Percentiles rank a stretch among this genome's conserved stretches.
These are phyloP conservation scores for Eucalyptus tenuipes DNA, from an alignment of 345 rosid genomes.

Conservation along the genomic window DNA sequence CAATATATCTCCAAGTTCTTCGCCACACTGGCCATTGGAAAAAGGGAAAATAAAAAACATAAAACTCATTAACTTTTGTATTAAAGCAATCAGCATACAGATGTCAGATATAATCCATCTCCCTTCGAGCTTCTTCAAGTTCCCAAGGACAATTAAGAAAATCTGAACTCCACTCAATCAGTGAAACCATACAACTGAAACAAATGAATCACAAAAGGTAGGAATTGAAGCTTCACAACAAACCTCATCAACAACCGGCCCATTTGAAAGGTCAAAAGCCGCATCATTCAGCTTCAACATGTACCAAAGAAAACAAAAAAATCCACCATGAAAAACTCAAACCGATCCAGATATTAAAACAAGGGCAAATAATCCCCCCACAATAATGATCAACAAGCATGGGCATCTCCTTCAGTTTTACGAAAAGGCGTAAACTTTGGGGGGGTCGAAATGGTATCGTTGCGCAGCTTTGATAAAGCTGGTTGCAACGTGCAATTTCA, in stretches of 20 bases:
- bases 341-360: neutral
- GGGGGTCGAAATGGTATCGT: neutral
- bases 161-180: neutral
- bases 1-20: slow-evolving; percentile 63
- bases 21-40: slow-evolving; percentile 51
- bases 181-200: neutral
- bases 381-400: neutral
- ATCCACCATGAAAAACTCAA: neutral
- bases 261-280: slow-evolving; percentile 92
- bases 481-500: neutral
- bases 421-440: neutral
- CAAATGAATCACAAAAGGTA: neutral
- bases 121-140: neutral
- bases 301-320: neutral
- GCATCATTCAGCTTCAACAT: slow-evolving; percentile 71
- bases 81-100: neutral
- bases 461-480: neutral
- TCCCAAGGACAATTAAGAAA: neutral
- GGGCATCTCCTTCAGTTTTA: neutral
- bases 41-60: neutral
- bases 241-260: slow-evolving; percentile 72
- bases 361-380: neutral
- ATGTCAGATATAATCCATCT: neutral
- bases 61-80: neutral
- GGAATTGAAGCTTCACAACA: neutral